A percentile compares a stretch with the other conserved stretches of the same genome.
Evolutionary conservation across 1,284 basidiomycete species (phyloP).

Genomic region (Chalciporus sp.): DNA sequence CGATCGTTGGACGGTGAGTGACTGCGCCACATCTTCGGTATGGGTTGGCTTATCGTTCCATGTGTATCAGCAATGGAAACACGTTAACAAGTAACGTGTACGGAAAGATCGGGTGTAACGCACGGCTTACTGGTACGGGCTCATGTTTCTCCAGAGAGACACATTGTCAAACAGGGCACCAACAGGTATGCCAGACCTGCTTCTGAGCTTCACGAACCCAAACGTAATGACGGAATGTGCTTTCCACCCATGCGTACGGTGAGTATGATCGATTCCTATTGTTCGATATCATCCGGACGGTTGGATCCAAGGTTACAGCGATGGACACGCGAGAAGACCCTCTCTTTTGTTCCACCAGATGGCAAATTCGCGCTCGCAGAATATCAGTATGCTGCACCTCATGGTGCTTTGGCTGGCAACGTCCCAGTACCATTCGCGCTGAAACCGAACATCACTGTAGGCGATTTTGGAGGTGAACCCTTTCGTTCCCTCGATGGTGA

Average conservation of each 20-base stretch:
- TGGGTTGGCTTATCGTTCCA: not conserved
- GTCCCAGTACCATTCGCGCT: constrained; percentile 68
- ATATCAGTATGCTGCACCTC: constrained; percentile 66
- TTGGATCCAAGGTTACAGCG: constrained; percentile 60
- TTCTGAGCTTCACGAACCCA: constrained; percentile 80
- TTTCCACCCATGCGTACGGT: constrained; percentile 93
- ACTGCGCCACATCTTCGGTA: not conserved
- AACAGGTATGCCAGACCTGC: constrained; percentile 85
- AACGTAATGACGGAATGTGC: constrained; percentile 76
- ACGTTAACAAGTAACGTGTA: constrained; percentile 73
- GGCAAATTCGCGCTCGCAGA: constrained; percentile 88
- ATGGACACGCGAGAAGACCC: constrained; percentile 76
- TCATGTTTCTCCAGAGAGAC: not conserved
- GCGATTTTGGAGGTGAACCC: constrained; percentile 63
- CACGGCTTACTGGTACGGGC: constrained; percentile 71
- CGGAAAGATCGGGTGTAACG: constrained; percentile 83
- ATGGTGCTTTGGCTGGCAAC: constrained; percentile 31
- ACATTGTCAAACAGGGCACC: constrained; percentile 1
- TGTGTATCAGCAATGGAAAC: constrained; percentile 66
- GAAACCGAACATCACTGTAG: constrained; percentile 60
- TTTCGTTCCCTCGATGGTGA: not conserved
- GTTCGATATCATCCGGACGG: constrained; percentile 9
- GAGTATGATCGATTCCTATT: constrained; percentile 29
- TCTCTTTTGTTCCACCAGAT: constrained; percentile 95
- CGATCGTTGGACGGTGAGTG: constrained; percentile 80